Base-by-base conservation (phyloP, 345 rosid genomes). In the Gossypium herbaceum region DNA sequence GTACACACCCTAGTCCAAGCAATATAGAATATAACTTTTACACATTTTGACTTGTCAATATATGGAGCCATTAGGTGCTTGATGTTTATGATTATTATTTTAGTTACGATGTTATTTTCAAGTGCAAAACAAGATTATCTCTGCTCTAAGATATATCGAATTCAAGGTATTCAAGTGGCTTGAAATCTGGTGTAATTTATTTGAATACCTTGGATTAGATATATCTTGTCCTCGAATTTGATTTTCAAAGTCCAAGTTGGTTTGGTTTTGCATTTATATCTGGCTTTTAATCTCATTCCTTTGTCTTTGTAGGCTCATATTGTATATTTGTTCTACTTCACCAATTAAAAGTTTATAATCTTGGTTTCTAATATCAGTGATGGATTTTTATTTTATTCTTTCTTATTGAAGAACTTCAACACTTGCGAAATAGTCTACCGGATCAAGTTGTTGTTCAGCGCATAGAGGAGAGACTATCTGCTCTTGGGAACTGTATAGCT, bases 401-500 rank as follows among this genome's bases (percentile, higher is more conserved):
- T 60, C 43, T 63, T 74, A 19, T 74, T 75, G 67, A 63, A 96
- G 98, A 96, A 80, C 97, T 96, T 82, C 95, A 93, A 62, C 98
- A 92, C 76, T 81, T 96, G 90, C 90, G 95, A 75, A 92, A 96
- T 73, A 96, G 97, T 82, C 85, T 93, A 70, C 99, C 99, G 24
- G 98, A 93, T 81, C 77, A 73, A 85, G 97, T 96, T 55, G 94
- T 92, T 55, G 97, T 96, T 73, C 98, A 88, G 84, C 84, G 99
- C 48, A 83, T 92, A n/a, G 98, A 93, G 7, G 98, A 93, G 85
- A 94, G 80, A 56, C 84, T 96, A 43, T 91, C 99, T 80, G 98
- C 99, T 20, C 86, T 96, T 60, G 98, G 99, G 20, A 96, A 96
- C 60, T 90, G 98, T 79, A 87, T 96, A 77, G 94, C 97, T 45